These are phyloP conservation scores for Kwoniella sp. DNA, from an alignment of 768 basidiomycete genomes.

Conservation along the genomic window DNA sequence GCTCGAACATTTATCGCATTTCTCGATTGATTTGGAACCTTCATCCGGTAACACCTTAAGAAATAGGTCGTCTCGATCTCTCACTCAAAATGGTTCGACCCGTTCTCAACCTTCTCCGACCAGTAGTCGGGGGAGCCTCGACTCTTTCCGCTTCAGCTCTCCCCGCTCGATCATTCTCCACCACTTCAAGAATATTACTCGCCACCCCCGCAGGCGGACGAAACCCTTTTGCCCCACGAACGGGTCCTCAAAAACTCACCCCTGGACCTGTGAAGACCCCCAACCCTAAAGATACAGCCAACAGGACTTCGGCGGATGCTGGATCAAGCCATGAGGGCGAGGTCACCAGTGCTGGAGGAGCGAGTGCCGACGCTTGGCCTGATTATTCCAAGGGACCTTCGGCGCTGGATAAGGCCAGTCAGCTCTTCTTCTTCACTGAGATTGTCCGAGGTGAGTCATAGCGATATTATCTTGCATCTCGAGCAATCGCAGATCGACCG, in stretches of 20 bases:
- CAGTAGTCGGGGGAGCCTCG: neutral
- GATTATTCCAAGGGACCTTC: slow-evolving; percentile 67
- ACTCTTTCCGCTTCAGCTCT: slow-evolving; percentile 6
- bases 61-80: neutral
- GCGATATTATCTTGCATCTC: neutral
- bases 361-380: slow-evolving; percentile 32
- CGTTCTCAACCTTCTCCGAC: slow-evolving; percentile 11
- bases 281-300: slow-evolving; percentile 31
- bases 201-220: slow-evolving; percentile 33
- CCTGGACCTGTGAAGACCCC: slow-evolving; percentile 47
- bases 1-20: too few species aligned
- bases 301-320: slow-evolving; percentile 16
- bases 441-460: slow-evolving; percentile 78
- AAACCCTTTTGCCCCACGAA: slow-evolving; percentile 17
- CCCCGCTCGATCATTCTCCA: slow-evolving; percentile 26
- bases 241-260: slow-evolving; percentile 35
- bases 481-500: too few species aligned
- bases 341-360: slow-evolving; percentile 17
- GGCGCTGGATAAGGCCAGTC: slow-evolving; percentile 93
- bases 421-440: slow-evolving; percentile 98
- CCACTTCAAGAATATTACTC: slow-evolving; percentile 32
- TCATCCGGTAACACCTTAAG: too few species aligned
- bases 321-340: slow-evolving; percentile 34
- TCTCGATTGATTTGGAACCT: too few species aligned
- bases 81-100: slow-evolving; percentile 17